Evolutionary conservation across 208 protist species (phyloP), one percentile per base, ranked within the genome.

Genomic region (Acanthamoeba royreba): DNA sequence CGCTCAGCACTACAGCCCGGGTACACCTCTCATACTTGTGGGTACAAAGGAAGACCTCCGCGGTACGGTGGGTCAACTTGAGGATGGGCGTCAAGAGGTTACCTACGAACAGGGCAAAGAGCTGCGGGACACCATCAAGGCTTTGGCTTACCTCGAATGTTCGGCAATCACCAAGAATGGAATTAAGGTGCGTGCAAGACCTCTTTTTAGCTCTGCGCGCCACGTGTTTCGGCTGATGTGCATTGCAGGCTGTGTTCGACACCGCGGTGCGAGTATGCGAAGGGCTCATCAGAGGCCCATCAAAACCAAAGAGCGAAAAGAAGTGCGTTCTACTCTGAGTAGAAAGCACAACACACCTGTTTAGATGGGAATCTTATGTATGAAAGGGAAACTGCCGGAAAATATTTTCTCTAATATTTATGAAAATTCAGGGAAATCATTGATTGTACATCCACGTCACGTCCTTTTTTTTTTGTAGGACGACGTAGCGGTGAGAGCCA

Each of bases 11-110:
- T 96, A 98, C 94, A 94, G 92, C 43, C 96, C 96, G 35, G 58
- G 95, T 93, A 95, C 95, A 11, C 97, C 97, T 13, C 96, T 98
- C 63, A 95, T 99, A 55, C 92, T 99, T 0, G 97, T 99, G 4
- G 98, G 98, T 31, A 99, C 98, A 31, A 99, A 98, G 94, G 40
- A 95, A 22, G 98, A 99, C 95, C 85, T 98, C 0, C 93, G 98
- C 13, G 94, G 97, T 25, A 96, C 98, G 42, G 49, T 86, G 19
- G 93, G 95, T n/a, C 94, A 94, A 22, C 72, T 97, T 42, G 89
- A 94, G 33, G 72, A 92, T 52, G 72, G 95, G 9, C 52, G 88
- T 38, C 95, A 97, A 69, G 95, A 94, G 66, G 74, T 83, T 8
- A 45, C 28, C 63, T 83, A 83, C 28, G 46, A 85, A 42, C 43